Base-by-base conservation (phyloP, 768 basidiomycete species). In the Lactarius pseudohatsudake region DNA sequence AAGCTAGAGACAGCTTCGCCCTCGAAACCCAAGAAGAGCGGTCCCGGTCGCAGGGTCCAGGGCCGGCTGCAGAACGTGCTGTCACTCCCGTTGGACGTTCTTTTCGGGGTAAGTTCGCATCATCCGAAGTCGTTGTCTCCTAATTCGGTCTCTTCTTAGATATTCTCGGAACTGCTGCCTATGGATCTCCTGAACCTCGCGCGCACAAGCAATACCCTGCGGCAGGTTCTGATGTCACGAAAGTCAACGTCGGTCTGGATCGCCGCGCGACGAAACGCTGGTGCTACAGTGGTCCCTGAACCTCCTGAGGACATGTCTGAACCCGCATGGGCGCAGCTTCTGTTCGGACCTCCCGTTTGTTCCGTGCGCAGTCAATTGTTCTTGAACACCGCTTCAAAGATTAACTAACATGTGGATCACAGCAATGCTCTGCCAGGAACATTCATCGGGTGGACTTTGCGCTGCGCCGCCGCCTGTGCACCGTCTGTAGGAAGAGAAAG, bases 231-330 rank as follows among this genome's bases (percentile, higher is more conserved):
- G 15, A 66, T 70, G 69, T 70, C 69, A 8, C 69, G 69, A 61
- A 62, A 65, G 55, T 70, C 69, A 1, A 26, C 61, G 6, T 65
- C 47, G 15, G 41, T 70, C 8, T 70, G 69, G 69, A 57, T 66
- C 43, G 15, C 13, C 30, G 59, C 53, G 18, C 69, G 69, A 45
- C 55, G 41, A 20, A 57, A 54, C 38, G 64, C 61, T 1, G 65
- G 57, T 20, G 40, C 38, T 13, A 53, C 54, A 5, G 57, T 3
- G 36, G 62, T 45, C 55, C 69, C 69, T 16, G 67, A 70, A 9
- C 62, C 62, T 16, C 69, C 69, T 0, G 69, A 70, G n/a, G 67
- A 69, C 32, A 69, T 70, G 62, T 69, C 69, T 20, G 69, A 70
- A 43, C 69, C 69, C 11, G 62, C 67, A 15, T 70, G 69, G 69